Percentiles rank a stretch among this genome's conserved stretches.
phyloP scores from a whole-genome alignment of 176 grass and related monocot species.

The Melocanna baccifera region DNA sequence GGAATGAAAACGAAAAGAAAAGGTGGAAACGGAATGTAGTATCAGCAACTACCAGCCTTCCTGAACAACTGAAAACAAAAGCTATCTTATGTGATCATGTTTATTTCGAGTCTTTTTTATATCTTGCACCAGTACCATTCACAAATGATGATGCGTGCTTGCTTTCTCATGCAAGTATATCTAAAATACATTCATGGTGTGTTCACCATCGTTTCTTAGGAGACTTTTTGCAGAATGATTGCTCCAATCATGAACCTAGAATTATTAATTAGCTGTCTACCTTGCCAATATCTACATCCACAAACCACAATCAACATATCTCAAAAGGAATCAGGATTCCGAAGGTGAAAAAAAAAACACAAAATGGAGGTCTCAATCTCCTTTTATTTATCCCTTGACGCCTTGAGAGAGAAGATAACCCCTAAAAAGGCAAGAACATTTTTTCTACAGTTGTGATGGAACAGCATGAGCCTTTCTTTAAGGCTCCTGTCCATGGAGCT shows the following conservation, averaged over 20 bases:
- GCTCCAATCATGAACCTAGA: constrained; percentile 32
- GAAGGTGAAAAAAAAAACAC: constrained; percentile 3
- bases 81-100: not conserved
- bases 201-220: not conserved
- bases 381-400: constrained; percentile 14
- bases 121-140: not conserved
- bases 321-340: constrained; percentile 22
- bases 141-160: not conserved
- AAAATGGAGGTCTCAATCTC: constrained; percentile 39
- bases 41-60: not conserved
- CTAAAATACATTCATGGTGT: not conserved
- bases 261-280: constrained; percentile 6
- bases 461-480: constrained; percentile 27
- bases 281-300: not conserved
- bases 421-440: constrained; percentile 29
- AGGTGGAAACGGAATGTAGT: not conserved
- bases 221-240: constrained; percentile 39
- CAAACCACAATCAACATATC: constrained; percentile 20
- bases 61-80: constrained; percentile 1
- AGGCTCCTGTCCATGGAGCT: constrained; percentile 32
- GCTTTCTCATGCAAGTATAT: not conserved
- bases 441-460: constrained; percentile 32
- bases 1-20: constrained; percentile 2
- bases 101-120: not conserved
- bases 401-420: constrained; percentile 28